Base-by-base conservation (phyloP, 2,329 filamentous ascomycete species). In the Xylaria arbuscula region DNA sequence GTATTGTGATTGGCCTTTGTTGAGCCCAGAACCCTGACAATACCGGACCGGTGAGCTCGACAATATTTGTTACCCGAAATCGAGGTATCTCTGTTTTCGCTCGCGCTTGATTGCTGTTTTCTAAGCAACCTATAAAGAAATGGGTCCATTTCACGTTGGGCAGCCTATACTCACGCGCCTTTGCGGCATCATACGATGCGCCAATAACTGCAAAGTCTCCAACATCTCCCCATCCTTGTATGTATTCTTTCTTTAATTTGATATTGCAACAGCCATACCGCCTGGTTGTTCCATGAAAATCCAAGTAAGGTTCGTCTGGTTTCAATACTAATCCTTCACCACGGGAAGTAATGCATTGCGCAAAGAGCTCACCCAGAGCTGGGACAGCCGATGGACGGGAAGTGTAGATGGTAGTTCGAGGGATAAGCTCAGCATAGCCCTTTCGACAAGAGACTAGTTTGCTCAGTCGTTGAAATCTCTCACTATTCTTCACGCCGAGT, bases 201-300 rank as follows among this genome's bases (percentile, higher is more conserved):
- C 93, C 94, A 2, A 97, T 82, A 1, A 95, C 85, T 1, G 92
- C 90, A 76, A 97, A 92, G 77, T 97, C 94, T 10, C 92, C 92
- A 36, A 93, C 88, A 68, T 97, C 94, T 0, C 93, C 93, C 76
- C 95, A 88, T 2, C 89, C 89, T 32, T 86, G 84, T 45, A 97
- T 87, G 74, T 97, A 97, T 75, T 96, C 93, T 75, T 93, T 93
- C 79, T 97, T 97, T 50, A 97, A 80, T 80, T 97, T 97, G 75
- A 97, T 92, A 77, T 89, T 91, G 65, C 82, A 84, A 15, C 82
- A 82, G 2, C 79, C 76, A 67, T 81, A 82, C 36, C 83, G 70
- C 73, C 80, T 72, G 50, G 74, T 73, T 54, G 72, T 74, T 53
- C 75, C 74, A 36, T 70, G 76, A 71, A 85, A 87, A 64, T 88